Evolutionary conservation across 2,329 filamentous ascomycete genomes (phyloP).

Genomic region (Talaromyces albobiverticillius): DNA sequence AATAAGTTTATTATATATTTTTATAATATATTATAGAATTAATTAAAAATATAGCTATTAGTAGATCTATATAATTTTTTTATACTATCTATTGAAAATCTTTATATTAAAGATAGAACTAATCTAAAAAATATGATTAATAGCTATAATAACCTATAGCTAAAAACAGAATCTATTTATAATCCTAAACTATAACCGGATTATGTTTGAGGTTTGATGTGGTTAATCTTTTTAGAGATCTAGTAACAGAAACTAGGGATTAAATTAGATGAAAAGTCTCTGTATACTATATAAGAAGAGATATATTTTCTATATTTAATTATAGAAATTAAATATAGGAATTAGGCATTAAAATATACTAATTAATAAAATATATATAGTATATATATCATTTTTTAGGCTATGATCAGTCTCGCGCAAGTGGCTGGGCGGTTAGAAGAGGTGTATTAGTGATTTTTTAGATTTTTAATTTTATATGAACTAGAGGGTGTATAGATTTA

Average conservation of each 20-base stretch:
- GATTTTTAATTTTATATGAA: slow-evolving; percentile 24
- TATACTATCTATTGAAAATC: neutral
- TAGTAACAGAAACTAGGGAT: slow-evolving; percentile 1
- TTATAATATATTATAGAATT: neutral
- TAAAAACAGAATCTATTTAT: slow-evolving; percentile 10
- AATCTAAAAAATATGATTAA: neutral
- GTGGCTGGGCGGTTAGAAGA: slow-evolving; percentile 8
- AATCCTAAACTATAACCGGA: slow-evolving; percentile 5
- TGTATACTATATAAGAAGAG: neutral
- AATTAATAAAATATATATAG: neutral
- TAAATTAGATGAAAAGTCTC: neutral
- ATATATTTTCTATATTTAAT: neutral
- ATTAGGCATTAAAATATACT: neutral
- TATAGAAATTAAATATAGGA: neutral
- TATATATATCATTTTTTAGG: slow-evolving; percentile 1
- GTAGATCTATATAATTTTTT: neutral
- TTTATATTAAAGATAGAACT: neutral
- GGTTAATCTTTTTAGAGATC: slow-evolving; percentile 1
- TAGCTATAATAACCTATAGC: slow-evolving; percentile 4
- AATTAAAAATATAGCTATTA: neutral
- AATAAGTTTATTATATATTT: neutral
- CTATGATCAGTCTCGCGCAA: neutral
- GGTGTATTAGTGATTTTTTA: no score
- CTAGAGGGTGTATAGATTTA: slow-evolving; percentile 18
- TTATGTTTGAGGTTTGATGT: neutral